Evolutionary conservation across 257 asterid species (phyloP).

Genomic region (Solanum medicagineum): DNA sequence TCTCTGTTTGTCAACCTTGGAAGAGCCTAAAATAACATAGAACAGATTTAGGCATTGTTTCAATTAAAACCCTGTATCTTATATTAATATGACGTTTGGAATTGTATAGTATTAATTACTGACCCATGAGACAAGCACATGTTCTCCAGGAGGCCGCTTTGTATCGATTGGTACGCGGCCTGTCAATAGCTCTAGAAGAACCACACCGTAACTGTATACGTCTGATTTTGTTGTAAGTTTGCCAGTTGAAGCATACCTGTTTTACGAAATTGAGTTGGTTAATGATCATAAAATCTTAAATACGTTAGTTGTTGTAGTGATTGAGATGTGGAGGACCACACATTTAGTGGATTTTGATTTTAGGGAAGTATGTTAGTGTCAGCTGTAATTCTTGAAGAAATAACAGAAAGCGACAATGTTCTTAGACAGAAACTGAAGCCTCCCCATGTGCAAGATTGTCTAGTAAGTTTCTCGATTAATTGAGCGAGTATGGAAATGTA

Average conservation of each 20-base stretch:
- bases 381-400: neutral
- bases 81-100: neutral
- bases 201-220: slow-evolving; percentile 72
- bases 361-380: neutral
- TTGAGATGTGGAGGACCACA: slow-evolving; percentile 2
- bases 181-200: slow-evolving; percentile 65
- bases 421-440: slow-evolving; percentile 16
- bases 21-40: slow-evolving; percentile 38
- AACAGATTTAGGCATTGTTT: neutral
- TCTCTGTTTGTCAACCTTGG: slow-evolving; percentile 74
- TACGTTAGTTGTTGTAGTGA: neutral
- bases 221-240: slow-evolving; percentile 81
- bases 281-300: neutral
- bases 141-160: slow-evolving; percentile 58
- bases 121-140: slow-evolving; percentile 72
- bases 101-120: neutral
- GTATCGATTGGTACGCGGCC: slow-evolving; percentile 68
- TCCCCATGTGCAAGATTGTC: slow-evolving; percentile 15
- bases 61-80: too few relatives aligned
- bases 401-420: slow-evolving; percentile 13
- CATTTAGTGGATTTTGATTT: neutral
- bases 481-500: neutral
- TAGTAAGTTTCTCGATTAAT: neutral
- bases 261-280: neutral
- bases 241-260: slow-evolving; percentile 76